phyloP scores from a whole-genome alignment of 306 rosid genomes.

The Dicorynia guianensis region DNA sequence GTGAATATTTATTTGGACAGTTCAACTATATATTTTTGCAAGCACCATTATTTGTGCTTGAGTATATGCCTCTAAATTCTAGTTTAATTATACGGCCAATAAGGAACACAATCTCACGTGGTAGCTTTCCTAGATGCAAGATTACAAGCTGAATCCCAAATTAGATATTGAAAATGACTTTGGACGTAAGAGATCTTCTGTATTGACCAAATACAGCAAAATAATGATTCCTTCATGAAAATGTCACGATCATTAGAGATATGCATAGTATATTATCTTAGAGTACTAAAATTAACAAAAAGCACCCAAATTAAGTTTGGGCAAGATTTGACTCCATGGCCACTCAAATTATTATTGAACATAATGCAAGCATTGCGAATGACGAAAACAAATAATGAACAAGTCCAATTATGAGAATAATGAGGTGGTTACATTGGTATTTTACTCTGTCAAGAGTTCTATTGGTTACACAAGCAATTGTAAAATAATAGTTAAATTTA shows the following conservation, averaged over 20 bases:
- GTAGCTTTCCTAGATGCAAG: not conserved
- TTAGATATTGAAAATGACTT: slow-evolving; percentile 11
- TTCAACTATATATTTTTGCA: not conserved
- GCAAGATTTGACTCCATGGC: slow-evolving; percentile 35
- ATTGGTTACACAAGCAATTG: too few species aligned
- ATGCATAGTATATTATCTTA: not conserved
- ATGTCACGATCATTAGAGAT: not conserved
- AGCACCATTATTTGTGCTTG: too few species aligned
- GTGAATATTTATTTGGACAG: not conserved
- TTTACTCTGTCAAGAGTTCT: too few species aligned
- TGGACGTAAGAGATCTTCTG: not conserved
- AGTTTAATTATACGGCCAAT: too few species aligned
- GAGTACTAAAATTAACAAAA: not conserved
- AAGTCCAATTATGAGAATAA: slow-evolving; percentile 21
- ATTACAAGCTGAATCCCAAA: not conserved
- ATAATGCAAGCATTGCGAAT: slow-evolving; percentile 40
- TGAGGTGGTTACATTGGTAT: slow-evolving; percentile 13
- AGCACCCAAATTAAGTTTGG: not conserved
- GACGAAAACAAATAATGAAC: not conserved
- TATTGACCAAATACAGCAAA: not conserved
- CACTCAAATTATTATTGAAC: slow-evolving; percentile 50
- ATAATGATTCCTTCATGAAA: not conserved
- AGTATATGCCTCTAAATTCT: too few species aligned
- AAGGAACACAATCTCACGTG: not conserved
- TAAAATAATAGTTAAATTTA: too few species aligned